These are phyloP conservation scores for Lupinus albus DNA, from an alignment of 306 rosid genomes.

Conservation along the genomic window DNA sequence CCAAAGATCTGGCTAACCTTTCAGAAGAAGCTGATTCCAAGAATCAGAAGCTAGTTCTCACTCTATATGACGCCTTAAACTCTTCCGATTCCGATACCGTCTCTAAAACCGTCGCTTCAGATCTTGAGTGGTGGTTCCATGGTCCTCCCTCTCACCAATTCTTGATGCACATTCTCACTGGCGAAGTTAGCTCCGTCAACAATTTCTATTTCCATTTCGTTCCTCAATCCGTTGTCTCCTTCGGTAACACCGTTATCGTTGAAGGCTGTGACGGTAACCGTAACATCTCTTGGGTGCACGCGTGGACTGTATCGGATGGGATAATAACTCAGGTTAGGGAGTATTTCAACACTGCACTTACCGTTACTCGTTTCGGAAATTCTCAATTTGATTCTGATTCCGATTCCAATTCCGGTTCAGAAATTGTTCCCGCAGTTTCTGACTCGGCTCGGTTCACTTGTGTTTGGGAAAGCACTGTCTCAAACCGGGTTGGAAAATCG, in stretches of 20 bases:
- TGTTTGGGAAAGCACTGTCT: slow-evolving; percentile 87
- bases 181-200: slow-evolving; percentile 44
- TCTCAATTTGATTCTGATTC: slow-evolving; percentile 28
- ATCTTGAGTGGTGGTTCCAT: slow-evolving; percentile 99
- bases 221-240: slow-evolving; percentile 61
- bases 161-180: slow-evolving; percentile 83
- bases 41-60: slow-evolving; percentile 66
- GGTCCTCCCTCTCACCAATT: slow-evolving; percentile 91
- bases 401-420: slow-evolving; percentile 21
- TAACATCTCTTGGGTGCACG: slow-evolving; percentile 86
- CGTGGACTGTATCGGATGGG: slow-evolving; percentile 85
- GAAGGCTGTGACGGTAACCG: slow-evolving; percentile 72
- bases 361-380: slow-evolving; percentile 67
- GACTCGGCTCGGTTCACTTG: slow-evolving; percentile 59
- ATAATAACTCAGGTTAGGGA: slow-evolving; percentile 82
- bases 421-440: slow-evolving; percentile 44
- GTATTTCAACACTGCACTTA: slow-evolving; percentile 90
- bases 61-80: slow-evolving; percentile 82
- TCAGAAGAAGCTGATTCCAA: slow-evolving; percentile 62
- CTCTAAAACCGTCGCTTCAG: slow-evolving; percentile 62
- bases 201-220: slow-evolving; percentile 55
- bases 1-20: slow-evolving; percentile 87
- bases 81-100: slow-evolving; percentile 71
- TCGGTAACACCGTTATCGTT: slow-evolving; percentile 73
- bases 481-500: slow-evolving; percentile 75